Evolutionary conservation across 495 filamentous ascomycete species (phyloP).

Genomic region (Achaetomiella virescens): DNA sequence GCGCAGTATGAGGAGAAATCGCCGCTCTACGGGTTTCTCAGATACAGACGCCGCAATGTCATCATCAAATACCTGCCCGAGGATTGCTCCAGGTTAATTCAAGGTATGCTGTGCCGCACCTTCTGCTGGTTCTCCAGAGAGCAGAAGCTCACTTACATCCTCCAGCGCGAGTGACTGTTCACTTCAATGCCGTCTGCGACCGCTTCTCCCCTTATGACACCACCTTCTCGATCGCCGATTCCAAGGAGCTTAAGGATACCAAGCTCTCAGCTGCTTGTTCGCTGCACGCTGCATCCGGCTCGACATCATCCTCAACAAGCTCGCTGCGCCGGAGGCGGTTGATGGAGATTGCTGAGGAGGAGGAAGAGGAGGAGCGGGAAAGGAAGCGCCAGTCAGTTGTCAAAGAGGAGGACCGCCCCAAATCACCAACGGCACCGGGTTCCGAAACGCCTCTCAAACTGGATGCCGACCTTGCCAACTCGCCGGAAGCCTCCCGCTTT

Average conservation of each 20-base stretch:
- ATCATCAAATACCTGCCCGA: constrained; percentile 89
- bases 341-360: constrained; percentile 88
- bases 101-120: constrained; percentile 56
- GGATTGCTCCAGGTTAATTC: constrained; percentile 78
- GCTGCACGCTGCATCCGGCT: constrained; percentile 81
- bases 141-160: constrained; percentile 7
- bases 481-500: constrained; percentile 38
- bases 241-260: constrained; percentile 79
- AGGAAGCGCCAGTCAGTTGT: constrained; percentile 43
- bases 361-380: constrained; percentile 51
- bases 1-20: constrained; percentile 73
- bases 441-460: constrained; percentile 25
- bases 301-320: constrained; percentile 78
- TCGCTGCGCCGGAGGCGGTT: constrained; percentile 69
- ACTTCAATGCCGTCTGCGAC: constrained; percentile 81
- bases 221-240: constrained; percentile 60
- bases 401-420: constrained; percentile 31
- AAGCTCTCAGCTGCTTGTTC: constrained; percentile 83
- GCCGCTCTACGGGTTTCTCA: constrained; percentile 85
- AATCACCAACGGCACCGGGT: not conserved
- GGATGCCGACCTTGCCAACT: constrained; percentile 31
- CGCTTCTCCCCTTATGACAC: constrained; percentile 85
- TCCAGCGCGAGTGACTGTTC: constrained; percentile 84
- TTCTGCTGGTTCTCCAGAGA: constrained; percentile 1
- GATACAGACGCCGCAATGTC: constrained; percentile 84